A percentile compares a stretch with the other conserved stretches of the same genome.
Evolutionary conservation across 106 monocot species (phyloP).

Genomic region (Gastrodia elata): DNA sequence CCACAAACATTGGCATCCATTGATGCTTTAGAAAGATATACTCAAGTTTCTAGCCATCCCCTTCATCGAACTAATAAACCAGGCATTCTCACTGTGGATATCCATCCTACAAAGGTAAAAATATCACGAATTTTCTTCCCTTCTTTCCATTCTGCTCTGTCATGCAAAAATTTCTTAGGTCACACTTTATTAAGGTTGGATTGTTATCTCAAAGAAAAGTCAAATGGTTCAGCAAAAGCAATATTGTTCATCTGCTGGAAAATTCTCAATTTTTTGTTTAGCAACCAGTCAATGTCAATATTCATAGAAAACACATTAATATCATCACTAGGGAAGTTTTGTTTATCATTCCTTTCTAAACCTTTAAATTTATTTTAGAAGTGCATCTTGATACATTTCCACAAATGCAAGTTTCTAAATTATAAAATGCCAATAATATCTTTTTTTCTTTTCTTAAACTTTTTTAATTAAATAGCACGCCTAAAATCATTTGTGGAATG

Average conservation of each 20-base stretch:
- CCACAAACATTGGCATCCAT: slow-evolving; percentile 56
- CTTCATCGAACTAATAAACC: slow-evolving; percentile 97
- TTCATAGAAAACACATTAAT: not conserved
- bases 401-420: no score
- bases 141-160: not conserved
- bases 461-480: no score
- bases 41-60: slow-evolving; percentile 98
- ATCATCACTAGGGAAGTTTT: not conserved
- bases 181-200: not conserved
- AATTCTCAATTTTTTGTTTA: not conserved
- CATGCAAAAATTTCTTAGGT: not conserved
- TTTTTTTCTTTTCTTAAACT: no score
- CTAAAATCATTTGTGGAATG: no score
- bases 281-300: not conserved
- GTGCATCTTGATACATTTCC: not conserved
- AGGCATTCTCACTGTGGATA: slow-evolving; percentile 79
- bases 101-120: slow-evolving; percentile 89
- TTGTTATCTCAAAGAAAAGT: not conserved
- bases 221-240: not conserved
- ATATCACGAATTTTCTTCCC: not conserved
- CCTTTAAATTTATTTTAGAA: not conserved
- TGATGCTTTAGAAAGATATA: slow-evolving; percentile 71
- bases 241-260: not conserved
- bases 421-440: no score
- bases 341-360: not conserved